Percentiles rank a stretch among this genome's conserved stretches.
Evolutionary conservation across 176 grass and related monocot species (phyloP).

Genomic region (Eleusine coracana): DNA sequence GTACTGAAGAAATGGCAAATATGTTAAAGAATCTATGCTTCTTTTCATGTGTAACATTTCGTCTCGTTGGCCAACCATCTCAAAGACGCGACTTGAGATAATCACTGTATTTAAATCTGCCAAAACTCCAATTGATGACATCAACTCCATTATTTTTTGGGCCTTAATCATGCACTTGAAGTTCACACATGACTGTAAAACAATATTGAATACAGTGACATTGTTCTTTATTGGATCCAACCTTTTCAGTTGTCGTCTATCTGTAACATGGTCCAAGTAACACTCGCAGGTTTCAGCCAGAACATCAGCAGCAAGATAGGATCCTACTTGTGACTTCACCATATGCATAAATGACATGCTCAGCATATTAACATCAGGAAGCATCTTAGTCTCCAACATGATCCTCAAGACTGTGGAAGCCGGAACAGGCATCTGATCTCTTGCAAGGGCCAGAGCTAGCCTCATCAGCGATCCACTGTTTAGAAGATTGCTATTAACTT

Average conservation of each 20-base stretch:
- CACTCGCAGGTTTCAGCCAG: constrained; percentile 63
- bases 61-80: constrained; percentile 73
- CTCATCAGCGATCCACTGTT: constrained; percentile 49
- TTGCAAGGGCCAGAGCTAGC: constrained; percentile 61
- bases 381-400: constrained; percentile 54
- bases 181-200: constrained; percentile 73
- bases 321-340: constrained; percentile 74
- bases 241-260: constrained; percentile 52
- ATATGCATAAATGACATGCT: constrained; percentile 71
- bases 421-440: constrained; percentile 66
- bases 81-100: constrained; percentile 51
- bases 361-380: constrained; percentile 73
- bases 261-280: constrained; percentile 49
- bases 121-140: constrained; percentile 58
- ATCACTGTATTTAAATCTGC: constrained; percentile 67
- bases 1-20: constrained; percentile 46
- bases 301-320: constrained; percentile 64
- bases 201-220: constrained; percentile 72
- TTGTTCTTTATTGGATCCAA: constrained; percentile 61
- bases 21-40: constrained; percentile 52
- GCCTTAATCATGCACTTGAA: constrained; percentile 75
- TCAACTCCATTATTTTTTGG: constrained; percentile 72
- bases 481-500: constrained; percentile 54
- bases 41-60: constrained; percentile 71
- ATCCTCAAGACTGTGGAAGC: constrained; percentile 64